Conservation (phyloP, 2,329 filamentous ascomycete species). For the Fusarium ramigenum region DNA sequence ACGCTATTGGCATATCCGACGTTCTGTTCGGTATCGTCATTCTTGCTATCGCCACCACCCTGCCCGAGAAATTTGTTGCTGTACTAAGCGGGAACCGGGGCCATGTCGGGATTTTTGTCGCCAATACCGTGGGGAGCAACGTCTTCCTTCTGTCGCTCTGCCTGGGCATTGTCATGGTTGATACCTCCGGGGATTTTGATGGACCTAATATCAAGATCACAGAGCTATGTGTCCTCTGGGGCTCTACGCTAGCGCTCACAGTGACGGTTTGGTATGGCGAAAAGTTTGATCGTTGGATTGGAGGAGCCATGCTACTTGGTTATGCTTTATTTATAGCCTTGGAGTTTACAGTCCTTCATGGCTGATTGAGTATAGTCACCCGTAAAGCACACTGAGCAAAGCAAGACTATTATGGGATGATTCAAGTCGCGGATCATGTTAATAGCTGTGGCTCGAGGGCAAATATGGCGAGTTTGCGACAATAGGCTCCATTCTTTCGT, state of each 20-base stretch:
- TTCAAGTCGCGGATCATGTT: too few relatives aligned
- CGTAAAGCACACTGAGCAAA: too few relatives aligned
- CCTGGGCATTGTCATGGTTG: background rate
- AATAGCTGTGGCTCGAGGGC: too few relatives aligned
- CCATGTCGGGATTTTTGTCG: background rate
- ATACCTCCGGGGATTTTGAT: background rate
- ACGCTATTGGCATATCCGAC: background rate
- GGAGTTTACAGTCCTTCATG: background rate
- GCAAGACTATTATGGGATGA: too few relatives aligned
- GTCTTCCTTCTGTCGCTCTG: background rate
- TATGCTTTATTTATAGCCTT: background rate
- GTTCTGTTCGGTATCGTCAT: background rate
- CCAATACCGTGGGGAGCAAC: background rate
- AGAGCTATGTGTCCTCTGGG: background rate
- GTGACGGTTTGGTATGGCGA: background rate
- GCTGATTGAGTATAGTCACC: too few relatives aligned
- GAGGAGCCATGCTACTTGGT: background rate
- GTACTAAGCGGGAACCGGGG: background rate
- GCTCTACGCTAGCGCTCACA: background rate
- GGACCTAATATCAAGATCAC: rapidly evolving
- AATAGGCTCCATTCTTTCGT: too few relatives aligned
- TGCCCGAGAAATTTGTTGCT: background rate
- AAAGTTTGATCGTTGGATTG: background rate
- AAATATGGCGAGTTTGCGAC: too few relatives aligned
- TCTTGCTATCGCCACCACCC: background rate